Percentiles rank a stretch among this genome's conserved stretches.
Evolutionary conservation across 106 monocot genomes (phyloP).

Genomic region (Iris macrosiphon): DNA sequence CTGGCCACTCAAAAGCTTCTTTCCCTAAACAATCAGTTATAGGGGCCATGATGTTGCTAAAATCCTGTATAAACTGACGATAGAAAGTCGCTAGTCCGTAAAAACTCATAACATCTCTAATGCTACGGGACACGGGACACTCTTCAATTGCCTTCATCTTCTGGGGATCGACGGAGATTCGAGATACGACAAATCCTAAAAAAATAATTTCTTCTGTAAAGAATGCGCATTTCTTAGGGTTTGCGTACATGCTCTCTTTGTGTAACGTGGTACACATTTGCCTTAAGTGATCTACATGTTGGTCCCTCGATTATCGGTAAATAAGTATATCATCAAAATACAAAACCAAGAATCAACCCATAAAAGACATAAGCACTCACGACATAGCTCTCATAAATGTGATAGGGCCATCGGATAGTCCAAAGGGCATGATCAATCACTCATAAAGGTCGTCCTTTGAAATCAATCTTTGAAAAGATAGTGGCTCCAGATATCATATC

Average conservation of each 20-base stretch:
- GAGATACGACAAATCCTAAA: background rate
- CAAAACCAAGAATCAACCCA: background rate
- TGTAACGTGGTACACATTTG: background rate
- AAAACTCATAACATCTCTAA: conserved; percentile 1
- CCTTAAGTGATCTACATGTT: background rate
- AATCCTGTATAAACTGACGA: background rate
- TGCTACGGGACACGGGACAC: background rate
- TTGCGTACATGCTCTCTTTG: background rate
- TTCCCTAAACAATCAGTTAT: background rate
- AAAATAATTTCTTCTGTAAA: background rate
- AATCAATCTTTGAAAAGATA: no score
- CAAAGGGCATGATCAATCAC: conserved; percentile 3
- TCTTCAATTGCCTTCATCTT: background rate
- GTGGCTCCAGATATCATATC: background rate
- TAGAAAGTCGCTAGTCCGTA: conserved; percentile 7
- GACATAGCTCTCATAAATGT: background rate
- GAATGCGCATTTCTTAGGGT: background rate
- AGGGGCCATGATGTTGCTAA: background rate
- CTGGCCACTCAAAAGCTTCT: background rate
- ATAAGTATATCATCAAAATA: conserved; percentile 3
- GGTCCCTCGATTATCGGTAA: background rate
- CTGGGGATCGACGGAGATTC: background rate
- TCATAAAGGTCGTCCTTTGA: conserved; percentile 7
- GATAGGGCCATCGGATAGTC: background rate
- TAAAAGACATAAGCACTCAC: background rate